Evolutionary conservation across 208 protist species (phyloP).

Genomic region (Acanthamoeba healyi): DNA sequence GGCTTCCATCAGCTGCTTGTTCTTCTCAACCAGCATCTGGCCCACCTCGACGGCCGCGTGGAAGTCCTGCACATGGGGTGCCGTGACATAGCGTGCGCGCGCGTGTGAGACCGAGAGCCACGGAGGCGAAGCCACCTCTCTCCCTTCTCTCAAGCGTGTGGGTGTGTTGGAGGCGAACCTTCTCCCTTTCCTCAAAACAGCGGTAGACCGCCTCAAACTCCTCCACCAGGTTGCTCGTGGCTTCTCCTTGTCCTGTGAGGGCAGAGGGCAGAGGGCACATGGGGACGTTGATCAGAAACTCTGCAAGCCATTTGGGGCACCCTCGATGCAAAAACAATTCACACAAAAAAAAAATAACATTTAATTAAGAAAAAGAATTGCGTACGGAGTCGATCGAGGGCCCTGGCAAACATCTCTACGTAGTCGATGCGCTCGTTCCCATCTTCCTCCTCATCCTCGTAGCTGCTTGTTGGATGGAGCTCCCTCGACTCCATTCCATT

Average conservation of each 20-base stretch:
- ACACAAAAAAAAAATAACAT: not conserved
- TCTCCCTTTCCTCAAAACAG: slow-evolving; percentile 12
- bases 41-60: slow-evolving; percentile 54
- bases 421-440: not conserved
- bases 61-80: not conserved
- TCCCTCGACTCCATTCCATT: not conserved
- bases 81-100: not conserved
- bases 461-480: not conserved
- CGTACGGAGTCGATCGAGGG: slow-evolving; percentile 22
- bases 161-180: not conserved
- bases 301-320: too few relatives aligned
- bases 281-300: too few relatives aligned
- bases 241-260: slow-evolving; percentile 1
- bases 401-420: not conserved
- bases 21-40: slow-evolving; percentile 73
- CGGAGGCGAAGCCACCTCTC: not conserved
- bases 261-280: not conserved
- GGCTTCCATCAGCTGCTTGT: slow-evolving; percentile 70
- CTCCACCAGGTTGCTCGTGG: not conserved
- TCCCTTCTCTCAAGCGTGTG: too few relatives aligned
- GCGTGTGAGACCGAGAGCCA: too few relatives aligned
- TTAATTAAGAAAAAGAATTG: not conserved
- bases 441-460: not conserved
- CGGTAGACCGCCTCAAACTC: slow-evolving; percentile 22
- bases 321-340: too few relatives aligned